A percentile compares a stretch with the other conserved stretches of the same genome.
Conservation (phyloP, 2,329 filamentous ascomycete genomes). For the Botrytis elliptica region DNA sequence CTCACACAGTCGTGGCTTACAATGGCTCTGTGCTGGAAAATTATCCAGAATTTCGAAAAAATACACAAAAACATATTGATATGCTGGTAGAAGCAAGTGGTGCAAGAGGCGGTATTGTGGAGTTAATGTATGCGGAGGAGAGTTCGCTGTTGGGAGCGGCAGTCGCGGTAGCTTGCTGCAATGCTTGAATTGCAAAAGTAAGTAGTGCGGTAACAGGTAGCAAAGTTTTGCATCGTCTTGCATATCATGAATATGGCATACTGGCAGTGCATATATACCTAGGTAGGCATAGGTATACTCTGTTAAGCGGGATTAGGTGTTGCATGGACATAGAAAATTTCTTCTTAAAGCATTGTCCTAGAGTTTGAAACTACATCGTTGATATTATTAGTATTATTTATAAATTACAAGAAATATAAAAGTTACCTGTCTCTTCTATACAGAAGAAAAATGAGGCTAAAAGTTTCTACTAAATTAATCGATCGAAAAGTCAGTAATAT, state of each 20-base stretch:
- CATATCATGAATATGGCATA: neutral
- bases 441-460: too few species aligned
- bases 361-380: neutral
- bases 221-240: neutral
- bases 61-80: constrained; percentile 64
- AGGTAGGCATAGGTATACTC: neutral
- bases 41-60: constrained; percentile 65
- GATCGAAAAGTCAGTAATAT: too few species aligned
- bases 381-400: neutral
- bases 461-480: too few species aligned
- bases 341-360: neutral
- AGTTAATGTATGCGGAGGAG: constrained; percentile 68
- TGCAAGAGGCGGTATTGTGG: constrained; percentile 48
- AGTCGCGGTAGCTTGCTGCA: constrained; percentile 57
- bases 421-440: too few species aligned
- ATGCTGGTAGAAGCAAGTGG: constrained; percentile 50
- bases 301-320: neutral
- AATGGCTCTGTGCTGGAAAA: constrained; percentile 79
- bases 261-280: neutral
- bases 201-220: neutral
- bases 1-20: constrained; percentile 65
- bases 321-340: neutral
- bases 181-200: constrained; percentile 8
- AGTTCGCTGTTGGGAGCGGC: constrained; percentile 75
- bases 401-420: neutral